Percentiles rank a stretch among this genome's conserved stretches.
Evolutionary conservation across 345 rosid genomes (phyloP).

Genomic region (Gossypium thurberi): DNA sequence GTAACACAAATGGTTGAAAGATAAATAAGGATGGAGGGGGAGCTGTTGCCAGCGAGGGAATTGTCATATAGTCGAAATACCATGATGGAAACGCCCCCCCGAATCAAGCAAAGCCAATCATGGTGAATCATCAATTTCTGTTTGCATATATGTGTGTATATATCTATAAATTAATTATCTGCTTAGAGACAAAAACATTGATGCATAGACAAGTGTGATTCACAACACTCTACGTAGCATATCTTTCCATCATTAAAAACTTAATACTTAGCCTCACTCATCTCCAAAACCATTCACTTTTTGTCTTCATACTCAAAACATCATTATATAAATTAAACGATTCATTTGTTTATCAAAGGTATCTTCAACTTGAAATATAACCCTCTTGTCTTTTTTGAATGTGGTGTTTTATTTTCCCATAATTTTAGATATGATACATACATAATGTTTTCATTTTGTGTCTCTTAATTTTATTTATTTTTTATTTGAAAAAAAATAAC

Average conservation of each 20-base stretch:
- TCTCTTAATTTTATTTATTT: too few relatives aligned
- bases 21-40: too few relatives aligned
- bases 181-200: neutral
- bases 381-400: neutral
- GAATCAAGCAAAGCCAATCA: conserved; percentile 4
- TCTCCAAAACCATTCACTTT: neutral
- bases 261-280: neutral
- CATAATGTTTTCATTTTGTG: too few relatives aligned
- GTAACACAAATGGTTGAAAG: too few relatives aligned
- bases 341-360: neutral
- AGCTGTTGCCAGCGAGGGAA: neutral
- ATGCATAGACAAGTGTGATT: conserved; percentile 16
- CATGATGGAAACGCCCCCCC: neutral
- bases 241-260: conserved; percentile 23
- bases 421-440: neutral
- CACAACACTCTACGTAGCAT: conserved; percentile 31
- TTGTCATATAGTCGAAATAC: neutral
- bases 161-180: neutral
- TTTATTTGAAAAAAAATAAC: too few relatives aligned
- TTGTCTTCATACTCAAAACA: neutral
- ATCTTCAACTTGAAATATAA: neutral
- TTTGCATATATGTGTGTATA: neutral
- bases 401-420: neutral
- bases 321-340: too few relatives aligned
- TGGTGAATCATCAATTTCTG: neutral